These are phyloP conservation scores for Podospora sp. DNA, from an alignment of 495 filamentous ascomycete species.

Conservation along the genomic window DNA sequence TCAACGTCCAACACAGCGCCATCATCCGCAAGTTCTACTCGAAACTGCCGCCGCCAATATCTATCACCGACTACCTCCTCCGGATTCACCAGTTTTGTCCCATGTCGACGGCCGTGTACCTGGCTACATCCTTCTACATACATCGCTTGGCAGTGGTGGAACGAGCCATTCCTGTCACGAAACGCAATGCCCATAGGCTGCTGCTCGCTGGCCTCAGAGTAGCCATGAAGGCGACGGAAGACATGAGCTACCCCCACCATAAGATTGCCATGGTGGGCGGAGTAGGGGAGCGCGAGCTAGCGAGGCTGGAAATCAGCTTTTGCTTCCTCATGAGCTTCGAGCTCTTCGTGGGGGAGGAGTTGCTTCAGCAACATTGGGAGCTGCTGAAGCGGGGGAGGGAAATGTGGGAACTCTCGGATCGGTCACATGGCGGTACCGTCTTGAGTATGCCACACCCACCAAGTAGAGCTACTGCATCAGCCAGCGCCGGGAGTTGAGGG, in stretches of 20 bases:
- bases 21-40: slow-evolving; percentile 91
- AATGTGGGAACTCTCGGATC: slow-evolving; percentile 29
- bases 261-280: slow-evolving; percentile 89
- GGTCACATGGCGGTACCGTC: not conserved
- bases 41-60: slow-evolving; percentile 77
- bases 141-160: slow-evolving; percentile 76
- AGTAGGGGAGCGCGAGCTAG: slow-evolving; percentile 76
- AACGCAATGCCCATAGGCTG: slow-evolving; percentile 83
- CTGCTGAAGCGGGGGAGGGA: slow-evolving; percentile 43
- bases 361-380: slow-evolving; percentile 59
- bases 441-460: slow-evolving; percentile 21
- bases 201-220: slow-evolving; percentile 81
- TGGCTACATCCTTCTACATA: slow-evolving; percentile 92
- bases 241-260: slow-evolving; percentile 80
- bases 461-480: not conserved
- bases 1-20: slow-evolving; percentile 71
- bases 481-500: not conserved
- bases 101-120: slow-evolving; percentile 92
- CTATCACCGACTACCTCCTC: slow-evolving; percentile 79
- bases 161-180: slow-evolving; percentile 70
- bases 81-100: slow-evolving; percentile 90
- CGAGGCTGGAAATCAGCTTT: slow-evolving; percentile 84
- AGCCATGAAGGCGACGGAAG: slow-evolving; percentile 91
- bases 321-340: slow-evolving; percentile 85
- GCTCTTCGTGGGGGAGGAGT: slow-evolving; percentile 67